Conservation (phyloP, 1,139 yeast species). For the Kluyveromyces sp. region DNA sequence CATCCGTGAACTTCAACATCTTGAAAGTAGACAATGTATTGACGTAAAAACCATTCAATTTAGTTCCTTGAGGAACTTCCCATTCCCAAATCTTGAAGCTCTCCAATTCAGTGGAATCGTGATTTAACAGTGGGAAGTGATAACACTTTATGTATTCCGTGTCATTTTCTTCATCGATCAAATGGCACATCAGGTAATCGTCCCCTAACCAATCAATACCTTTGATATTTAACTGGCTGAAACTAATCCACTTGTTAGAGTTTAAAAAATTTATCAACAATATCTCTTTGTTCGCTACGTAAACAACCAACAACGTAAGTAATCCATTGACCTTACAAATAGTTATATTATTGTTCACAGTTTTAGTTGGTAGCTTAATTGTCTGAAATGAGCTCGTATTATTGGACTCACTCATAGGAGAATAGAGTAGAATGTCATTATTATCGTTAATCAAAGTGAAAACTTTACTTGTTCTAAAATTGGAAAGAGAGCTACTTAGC, state of each 20-base stretch:
- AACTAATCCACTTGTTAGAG: conserved; percentile 24
- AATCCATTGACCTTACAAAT: conserved; percentile 19
- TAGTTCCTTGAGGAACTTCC: conserved; percentile 13
- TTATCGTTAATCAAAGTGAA: conserved; percentile 18
- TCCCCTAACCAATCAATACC: conserved; percentile 29
- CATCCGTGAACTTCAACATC: conserved; percentile 19
- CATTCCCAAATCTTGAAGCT: conserved; percentile 25
- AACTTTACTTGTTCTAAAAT: conserved; percentile 19
- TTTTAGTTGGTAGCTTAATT: conserved; percentile 25
- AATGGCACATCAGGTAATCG: conserved; percentile 24
- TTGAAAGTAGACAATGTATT: conserved; percentile 22
- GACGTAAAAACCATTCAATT: conserved; percentile 14
- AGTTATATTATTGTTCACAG: conserved; percentile 24
- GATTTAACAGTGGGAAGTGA: conserved; percentile 20
- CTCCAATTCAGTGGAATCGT: conserved; percentile 12
- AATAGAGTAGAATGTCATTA: conserved; percentile 24
- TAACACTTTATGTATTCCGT: conserved; percentile 18
- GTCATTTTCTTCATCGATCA: conserved; percentile 18
- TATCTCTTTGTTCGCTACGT: conserved; percentile 25
- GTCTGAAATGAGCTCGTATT: conserved; percentile 18
- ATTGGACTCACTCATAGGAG: conserved; percentile 20
- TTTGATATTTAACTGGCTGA: conserved; percentile 19
- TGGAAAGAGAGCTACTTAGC: conserved; percentile 13
- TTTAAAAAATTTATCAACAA: conserved; percentile 23
- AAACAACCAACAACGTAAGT: conserved; percentile 21